Conservation (phyloP, 495 filamentous ascomycete genomes). For the Lophiostoma macrostomum region DNA sequence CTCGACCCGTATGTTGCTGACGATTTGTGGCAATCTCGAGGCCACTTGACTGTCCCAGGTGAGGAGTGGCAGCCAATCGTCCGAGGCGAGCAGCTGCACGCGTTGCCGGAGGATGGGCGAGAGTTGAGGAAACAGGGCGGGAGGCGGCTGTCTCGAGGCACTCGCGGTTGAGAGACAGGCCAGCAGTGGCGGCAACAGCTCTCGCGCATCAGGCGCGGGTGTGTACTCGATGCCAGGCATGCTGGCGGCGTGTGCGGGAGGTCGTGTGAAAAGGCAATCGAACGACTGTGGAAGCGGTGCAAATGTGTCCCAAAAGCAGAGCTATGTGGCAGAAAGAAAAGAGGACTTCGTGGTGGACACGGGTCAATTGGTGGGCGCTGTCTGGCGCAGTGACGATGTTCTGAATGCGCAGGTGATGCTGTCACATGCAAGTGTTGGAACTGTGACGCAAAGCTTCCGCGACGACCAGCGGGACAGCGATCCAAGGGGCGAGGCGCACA, state of each 20-base stretch:
- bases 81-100: slow-evolving; percentile 70
- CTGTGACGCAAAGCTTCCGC: slow-evolving; percentile 11
- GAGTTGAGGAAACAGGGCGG: slow-evolving; percentile 74
- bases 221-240: slow-evolving; percentile 46
- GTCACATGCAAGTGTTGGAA: slow-evolving; percentile 23
- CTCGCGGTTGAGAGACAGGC: slow-evolving; percentile 84
- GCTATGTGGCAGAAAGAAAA: neutral
- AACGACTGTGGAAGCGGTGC: neutral
- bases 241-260: neutral
- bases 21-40: slow-evolving; percentile 60
- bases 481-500: no score
- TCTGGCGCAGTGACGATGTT: neutral
- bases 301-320: neutral
- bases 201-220: slow-evolving; percentile 59
- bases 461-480: no score
- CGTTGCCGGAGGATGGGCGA: slow-evolving; percentile 90
- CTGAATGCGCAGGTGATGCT: slow-evolving; percentile 15
- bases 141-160: slow-evolving; percentile 71
- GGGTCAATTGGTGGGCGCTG: neutral
- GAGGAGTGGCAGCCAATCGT: slow-evolving; percentile 88
- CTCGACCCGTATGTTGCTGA: slow-evolving; percentile 68
- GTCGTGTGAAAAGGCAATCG: neutral
- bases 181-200: slow-evolving; percentile 71
- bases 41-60: slow-evolving; percentile 73
- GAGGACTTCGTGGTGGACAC: neutral